phyloP scores from a whole-genome alignment of 2,329 filamentous ascomycete genomes.

The Pestalotiopsis sp. region DNA sequence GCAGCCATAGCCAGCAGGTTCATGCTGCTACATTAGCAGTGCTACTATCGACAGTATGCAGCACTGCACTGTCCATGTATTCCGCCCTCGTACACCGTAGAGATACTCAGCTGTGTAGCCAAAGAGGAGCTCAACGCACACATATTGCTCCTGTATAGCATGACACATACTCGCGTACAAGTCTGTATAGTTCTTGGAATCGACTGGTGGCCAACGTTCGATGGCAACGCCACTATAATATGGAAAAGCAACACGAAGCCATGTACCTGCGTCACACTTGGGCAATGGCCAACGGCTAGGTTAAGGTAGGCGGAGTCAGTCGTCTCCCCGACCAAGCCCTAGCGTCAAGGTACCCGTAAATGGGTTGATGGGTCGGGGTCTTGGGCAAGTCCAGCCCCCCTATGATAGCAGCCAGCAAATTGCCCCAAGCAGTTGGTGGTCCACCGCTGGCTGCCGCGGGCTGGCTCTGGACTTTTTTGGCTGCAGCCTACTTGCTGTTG shows the following conservation, averaged over 20 bases:
- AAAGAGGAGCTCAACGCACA: background rate
- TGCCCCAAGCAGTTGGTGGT: background rate
- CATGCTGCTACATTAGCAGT: background rate
- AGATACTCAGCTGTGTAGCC: background rate
- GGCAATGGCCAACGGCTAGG: background rate
- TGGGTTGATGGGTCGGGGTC: background rate
- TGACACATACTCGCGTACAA: background rate
- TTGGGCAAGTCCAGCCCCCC: background rate
- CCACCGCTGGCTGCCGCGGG: background rate
- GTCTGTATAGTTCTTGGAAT: background rate
- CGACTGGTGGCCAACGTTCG: background rate
- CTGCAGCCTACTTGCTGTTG: background rate
- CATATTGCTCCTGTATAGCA: too few relatives aligned
- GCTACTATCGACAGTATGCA: background rate
- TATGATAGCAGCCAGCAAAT: background rate
- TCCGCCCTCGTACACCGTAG: background rate
- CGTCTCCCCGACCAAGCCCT: background rate
- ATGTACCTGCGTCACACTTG: background rate
- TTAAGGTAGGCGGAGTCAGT: background rate
- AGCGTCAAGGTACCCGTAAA: background rate
- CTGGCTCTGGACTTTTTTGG: too few relatives aligned
- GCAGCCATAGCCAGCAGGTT: background rate
- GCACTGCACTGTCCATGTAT: background rate
- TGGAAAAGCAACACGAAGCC: background rate
- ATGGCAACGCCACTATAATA: background rate